phyloP scores from a whole-genome alignment of 1,284 basidiomycete species.

The Tetrapyrgos nigripes region DNA sequence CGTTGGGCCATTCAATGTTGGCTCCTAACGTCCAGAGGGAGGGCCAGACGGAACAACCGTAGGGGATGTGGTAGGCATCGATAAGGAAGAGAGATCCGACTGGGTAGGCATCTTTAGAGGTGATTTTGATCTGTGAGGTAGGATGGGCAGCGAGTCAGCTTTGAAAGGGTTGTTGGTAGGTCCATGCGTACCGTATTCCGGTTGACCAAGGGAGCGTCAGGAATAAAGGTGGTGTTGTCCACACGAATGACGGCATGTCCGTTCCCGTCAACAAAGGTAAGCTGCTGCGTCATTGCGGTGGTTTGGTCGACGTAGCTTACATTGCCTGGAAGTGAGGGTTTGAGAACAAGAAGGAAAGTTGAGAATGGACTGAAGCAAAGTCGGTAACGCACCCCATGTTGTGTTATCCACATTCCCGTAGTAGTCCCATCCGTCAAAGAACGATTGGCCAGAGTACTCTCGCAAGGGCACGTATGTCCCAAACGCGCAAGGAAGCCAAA shows the following conservation, averaged over 20 bases:
- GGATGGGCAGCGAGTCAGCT: neutral
- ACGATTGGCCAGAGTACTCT: constrained; percentile 57
- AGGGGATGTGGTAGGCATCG: constrained; percentile 67
- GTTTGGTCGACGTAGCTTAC: constrained; percentile 30
- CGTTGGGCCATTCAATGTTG: constrained; percentile 53
- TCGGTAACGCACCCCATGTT: constrained; percentile 58
- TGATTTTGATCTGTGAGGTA: constrained; percentile 52
- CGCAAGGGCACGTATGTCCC: constrained; percentile 49
- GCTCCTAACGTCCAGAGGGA: constrained; percentile 15
- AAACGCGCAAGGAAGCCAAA: neutral
- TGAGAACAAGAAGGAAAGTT: neutral
- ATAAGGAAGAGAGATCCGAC: constrained; percentile 65
- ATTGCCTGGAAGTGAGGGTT: constrained; percentile 14
- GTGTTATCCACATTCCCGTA: constrained; percentile 65
- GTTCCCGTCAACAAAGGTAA: constrained; percentile 48
- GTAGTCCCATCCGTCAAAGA: constrained; percentile 68
- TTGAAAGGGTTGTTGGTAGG: no score
- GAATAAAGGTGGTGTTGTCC: constrained; percentile 46
- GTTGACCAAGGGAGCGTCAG: constrained; percentile 48
- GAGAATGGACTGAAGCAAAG: neutral
- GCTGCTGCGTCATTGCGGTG: constrained; percentile 40
- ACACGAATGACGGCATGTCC: constrained; percentile 57
- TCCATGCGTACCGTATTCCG: constrained; percentile 57
- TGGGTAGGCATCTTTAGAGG: constrained; percentile 51
- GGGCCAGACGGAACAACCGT: constrained; percentile 63